Base-by-base conservation (phyloP, 225 moss, liverwort and hornwort species). In the Pleurozium schreberi region DNA sequence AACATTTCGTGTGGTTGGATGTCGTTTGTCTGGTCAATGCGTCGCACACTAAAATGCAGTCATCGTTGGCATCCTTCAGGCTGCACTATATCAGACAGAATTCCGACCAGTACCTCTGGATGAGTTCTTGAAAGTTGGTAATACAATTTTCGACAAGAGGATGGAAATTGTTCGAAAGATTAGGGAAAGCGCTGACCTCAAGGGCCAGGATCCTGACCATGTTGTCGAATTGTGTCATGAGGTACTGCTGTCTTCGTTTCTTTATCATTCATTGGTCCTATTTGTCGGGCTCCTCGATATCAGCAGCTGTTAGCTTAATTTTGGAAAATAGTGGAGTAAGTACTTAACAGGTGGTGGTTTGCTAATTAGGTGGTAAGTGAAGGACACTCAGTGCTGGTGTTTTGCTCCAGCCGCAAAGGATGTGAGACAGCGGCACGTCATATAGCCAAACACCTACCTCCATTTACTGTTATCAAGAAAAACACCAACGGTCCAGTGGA, bases 71-170 rank as follows among this genome's bases (percentile, higher is more conserved):
- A 69, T 88, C 34, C 36, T 94, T 82, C 94, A 98, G 98, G 98
- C 97, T 92, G 95, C 94, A 71, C 90, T 96, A 52, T 99, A 94
- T 93, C 93, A 95, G 85, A 99, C 98, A 65, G 95, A 94, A 49
- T 99, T 97, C 92, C 96, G 98, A 88, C 98, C 98, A 40, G 97
- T 99, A 75, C 98, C 97, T 89, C 93, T 99, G 43, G 95, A 96
- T 52, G 98, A 99, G 84, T 97, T 95, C 84, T 90, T 99, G 89
- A 99, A 99, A 94, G 96, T 99, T 81, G 97, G 98, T 30, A 90
- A 89, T 90, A 87, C 87, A 31, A 90, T 99, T 67, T 97, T 95
- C 90, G 95, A 95, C 90, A 95, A 95, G 88, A 94, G 91, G 82
- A 97, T 96, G 98, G 96, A 97, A 88, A 88, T 93, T 85, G 93